Percentiles rank a stretch among this genome's conserved stretches.
These are phyloP conservation scores for Tetrahymena borealis DNA, from an alignment of 73 alveolate species.

Conservation along the genomic window DNA sequence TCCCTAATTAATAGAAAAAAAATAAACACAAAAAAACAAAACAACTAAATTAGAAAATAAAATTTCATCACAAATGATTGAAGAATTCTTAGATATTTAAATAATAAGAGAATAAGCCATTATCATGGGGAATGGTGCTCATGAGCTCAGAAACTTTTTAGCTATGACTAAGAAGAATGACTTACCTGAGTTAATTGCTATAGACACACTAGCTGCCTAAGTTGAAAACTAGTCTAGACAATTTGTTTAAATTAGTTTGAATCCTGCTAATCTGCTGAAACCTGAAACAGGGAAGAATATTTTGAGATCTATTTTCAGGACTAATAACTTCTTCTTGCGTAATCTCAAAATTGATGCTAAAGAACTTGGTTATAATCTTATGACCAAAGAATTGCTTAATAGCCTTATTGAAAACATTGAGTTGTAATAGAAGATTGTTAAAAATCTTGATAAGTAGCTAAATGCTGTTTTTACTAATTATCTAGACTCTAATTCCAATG, in stretches of 20 bases:
- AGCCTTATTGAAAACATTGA: neutral
- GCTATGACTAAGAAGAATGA: neutral
- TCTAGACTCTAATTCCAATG: neutral
- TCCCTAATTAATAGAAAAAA: neutral
- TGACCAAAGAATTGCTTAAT: neutral
- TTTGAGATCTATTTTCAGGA: neutral
- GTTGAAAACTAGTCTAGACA: neutral
- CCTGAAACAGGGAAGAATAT: neutral
- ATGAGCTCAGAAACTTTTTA: neutral
- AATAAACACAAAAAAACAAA: neutral
- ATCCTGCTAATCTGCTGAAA: neutral
- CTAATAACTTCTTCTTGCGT: neutral
- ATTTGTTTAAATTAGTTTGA: neutral
- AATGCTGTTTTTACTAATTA: neutral
- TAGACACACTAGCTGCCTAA: neutral
- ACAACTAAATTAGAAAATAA: no score
- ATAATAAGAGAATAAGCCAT: neutral
- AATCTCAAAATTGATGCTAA: neutral
- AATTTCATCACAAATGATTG: no score
- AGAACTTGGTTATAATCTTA: neutral
- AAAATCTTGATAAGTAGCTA: neutral
- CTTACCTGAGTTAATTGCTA: neutral
- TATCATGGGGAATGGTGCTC: neutral
- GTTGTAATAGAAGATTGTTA: neutral
- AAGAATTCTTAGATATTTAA: neutral